These are phyloP conservation scores for Pelargonium nanum DNA, from an alignment of 345 rosid genomes.

Conservation along the genomic window DNA sequence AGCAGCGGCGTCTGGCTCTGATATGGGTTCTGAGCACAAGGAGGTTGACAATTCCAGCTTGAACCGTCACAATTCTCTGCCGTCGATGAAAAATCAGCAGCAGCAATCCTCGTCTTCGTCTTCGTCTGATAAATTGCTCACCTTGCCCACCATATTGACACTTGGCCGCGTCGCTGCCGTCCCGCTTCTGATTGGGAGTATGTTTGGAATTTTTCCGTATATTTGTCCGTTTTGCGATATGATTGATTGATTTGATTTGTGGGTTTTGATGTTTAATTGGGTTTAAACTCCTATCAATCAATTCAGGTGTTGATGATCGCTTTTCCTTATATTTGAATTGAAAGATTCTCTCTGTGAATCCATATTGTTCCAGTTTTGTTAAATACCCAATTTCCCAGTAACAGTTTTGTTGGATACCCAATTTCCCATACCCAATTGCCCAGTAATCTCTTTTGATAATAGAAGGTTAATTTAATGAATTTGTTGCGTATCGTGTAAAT, in stretches of 20 bases:
- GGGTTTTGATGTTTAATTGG: neutral
- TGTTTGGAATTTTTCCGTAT: constrained; percentile 9
- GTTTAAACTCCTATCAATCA: too few relatives aligned
- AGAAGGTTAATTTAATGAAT: too few relatives aligned
- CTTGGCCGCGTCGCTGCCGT: constrained; percentile 93
- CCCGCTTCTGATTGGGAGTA: constrained; percentile 74
- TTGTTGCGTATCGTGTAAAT: neutral
- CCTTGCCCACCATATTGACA: constrained; percentile 84
- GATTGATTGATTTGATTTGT: neutral
- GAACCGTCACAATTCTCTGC: constrained; percentile 10
- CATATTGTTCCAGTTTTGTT: neutral
- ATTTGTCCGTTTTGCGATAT: neutral
- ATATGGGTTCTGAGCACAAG: constrained; percentile 49
- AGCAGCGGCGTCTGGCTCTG: constrained; percentile 3
- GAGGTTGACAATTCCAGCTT: constrained; percentile 18
- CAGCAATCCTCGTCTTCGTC: constrained; percentile 15
- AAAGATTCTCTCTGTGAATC: neutral
- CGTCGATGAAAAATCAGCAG: constrained; percentile 24
- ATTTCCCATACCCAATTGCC: neutral
- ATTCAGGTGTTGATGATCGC: neutral
- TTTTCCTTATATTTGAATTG: neutral
- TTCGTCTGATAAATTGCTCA: constrained; percentile 40
- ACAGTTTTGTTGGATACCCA: neutral
- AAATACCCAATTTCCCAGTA: neutral
- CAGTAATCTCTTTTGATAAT: neutral